These are phyloP conservation scores for Ceratocystis smalleyi DNA, from an alignment of 2,329 filamentous ascomycete species.

Conservation along the genomic window DNA sequence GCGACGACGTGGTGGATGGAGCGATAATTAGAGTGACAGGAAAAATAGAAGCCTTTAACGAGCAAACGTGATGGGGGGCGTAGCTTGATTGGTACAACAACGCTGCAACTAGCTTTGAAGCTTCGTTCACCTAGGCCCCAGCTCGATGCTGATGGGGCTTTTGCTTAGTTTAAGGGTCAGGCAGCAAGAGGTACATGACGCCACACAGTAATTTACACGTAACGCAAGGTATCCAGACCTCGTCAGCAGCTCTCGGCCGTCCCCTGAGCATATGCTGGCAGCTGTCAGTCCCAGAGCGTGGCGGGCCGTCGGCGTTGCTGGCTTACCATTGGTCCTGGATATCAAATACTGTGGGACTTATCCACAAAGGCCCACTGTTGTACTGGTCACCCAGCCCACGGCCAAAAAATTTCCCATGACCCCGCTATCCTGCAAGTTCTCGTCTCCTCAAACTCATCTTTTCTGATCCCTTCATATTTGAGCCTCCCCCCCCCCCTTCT, in stretches of 20 bases:
- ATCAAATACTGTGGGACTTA: slow-evolving; percentile 13
- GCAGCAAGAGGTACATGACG: slow-evolving; percentile 11
- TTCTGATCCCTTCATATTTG: slow-evolving; percentile 20
- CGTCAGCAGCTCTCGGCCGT: neutral
- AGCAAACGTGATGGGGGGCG: neutral
- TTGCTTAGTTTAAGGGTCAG: slow-evolving; percentile 6
- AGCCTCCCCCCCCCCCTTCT: slow-evolving; percentile 17
- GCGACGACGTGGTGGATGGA: neutral
- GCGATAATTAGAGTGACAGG: neutral
- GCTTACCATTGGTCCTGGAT: slow-evolving; percentile 6
- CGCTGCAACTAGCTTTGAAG: slow-evolving; percentile 7
- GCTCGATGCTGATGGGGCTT: neutral
- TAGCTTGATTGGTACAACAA: slow-evolving; percentile 6
- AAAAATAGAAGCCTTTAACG: neutral
- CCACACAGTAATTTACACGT: neutral
- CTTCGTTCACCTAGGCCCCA: neutral
- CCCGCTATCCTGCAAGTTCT: slow-evolving; percentile 23
- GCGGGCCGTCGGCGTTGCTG: neutral
- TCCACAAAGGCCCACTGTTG: slow-evolving; percentile 11
- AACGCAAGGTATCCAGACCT: neutral
- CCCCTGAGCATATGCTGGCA: neutral
- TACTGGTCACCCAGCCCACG: slow-evolving; percentile 15
- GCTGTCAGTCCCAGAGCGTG: neutral
- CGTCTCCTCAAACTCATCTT: slow-evolving; percentile 17
- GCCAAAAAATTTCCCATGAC: slow-evolving; percentile 20